A percentile compares a stretch with the other conserved stretches of the same genome.
Conservation (phyloP, 2,329 filamentous ascomycete species). For the Chalara sp. region DNA sequence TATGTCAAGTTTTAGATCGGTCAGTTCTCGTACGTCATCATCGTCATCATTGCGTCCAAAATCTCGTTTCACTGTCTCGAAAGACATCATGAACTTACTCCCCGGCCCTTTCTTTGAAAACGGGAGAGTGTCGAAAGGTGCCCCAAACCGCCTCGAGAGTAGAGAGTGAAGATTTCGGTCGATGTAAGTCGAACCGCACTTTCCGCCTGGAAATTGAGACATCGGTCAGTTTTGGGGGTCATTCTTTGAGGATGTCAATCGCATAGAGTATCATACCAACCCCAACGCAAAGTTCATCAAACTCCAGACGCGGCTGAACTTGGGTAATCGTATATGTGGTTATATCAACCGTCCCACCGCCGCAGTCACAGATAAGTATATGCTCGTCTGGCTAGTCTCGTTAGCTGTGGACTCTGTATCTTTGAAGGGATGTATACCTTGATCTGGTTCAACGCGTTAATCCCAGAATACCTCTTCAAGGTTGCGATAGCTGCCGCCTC, state of each 20-base stretch:
- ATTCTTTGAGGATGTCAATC: neutral
- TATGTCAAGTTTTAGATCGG: conserved; percentile 12
- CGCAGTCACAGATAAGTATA: conserved; percentile 20
- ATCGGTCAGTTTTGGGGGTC: neutral
- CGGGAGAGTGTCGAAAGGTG: conserved; percentile 10
- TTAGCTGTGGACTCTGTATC: neutral
- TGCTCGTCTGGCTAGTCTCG: conserved; percentile 9
- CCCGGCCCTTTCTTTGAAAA: conserved; percentile 12
- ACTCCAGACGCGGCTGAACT: conserved; percentile 9
- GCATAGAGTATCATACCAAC: conserved; percentile 1
- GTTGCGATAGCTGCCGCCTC: conserved; percentile 21
- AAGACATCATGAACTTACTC: conserved; percentile 14
- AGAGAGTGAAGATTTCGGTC: conserved; percentile 19
- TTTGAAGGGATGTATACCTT: conserved; percentile 5
- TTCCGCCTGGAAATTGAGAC: conserved; percentile 13
- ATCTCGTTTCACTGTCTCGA: conserved; percentile 12
- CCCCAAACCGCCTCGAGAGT: conserved; percentile 15
- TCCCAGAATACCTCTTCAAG: conserved; percentile 8
- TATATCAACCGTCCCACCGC: conserved; percentile 20
- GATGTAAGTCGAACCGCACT: conserved; percentile 20
- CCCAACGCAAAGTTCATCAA: conserved; percentile 18
- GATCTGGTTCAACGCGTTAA: conserved; percentile 8
- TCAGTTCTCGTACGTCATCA: conserved; percentile 5
- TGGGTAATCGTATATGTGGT: conserved; percentile 18
- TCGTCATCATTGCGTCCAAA: conserved; percentile 12